Percentiles rank a stretch among this genome's conserved stretches.
phyloP scores from a whole-genome alignment of 495 filamentous ascomycete genomes.

The Talaromyces thailandensis region DNA sequence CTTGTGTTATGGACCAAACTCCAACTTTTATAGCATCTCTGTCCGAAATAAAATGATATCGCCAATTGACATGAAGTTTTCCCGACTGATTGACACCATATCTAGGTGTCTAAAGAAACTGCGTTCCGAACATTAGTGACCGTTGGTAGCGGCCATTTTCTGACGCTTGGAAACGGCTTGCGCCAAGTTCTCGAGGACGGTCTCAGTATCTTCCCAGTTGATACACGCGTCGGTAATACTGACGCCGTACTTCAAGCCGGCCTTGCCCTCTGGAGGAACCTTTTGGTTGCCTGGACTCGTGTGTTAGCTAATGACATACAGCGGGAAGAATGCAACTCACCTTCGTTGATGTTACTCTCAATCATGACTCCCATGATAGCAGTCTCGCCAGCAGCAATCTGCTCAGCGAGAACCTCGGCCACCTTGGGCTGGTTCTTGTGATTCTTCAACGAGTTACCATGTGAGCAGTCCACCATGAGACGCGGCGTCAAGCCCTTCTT shows the following conservation, averaged over 20 bases:
- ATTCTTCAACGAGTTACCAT: constrained; percentile 92
- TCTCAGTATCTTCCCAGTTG: constrained; percentile 85
- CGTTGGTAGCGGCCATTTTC: not conserved
- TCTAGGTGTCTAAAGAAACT: not conserved
- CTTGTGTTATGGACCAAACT: not conserved
- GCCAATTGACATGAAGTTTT: not conserved
- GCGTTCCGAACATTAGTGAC: not conserved
- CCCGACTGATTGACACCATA: not conserved
- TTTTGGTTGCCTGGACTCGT: constrained; percentile 68
- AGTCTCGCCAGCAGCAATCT: constrained; percentile 74
- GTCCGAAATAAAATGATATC: not conserved
- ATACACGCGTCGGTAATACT: constrained; percentile 99
- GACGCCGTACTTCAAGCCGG: constrained; percentile 85
- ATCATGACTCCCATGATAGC: constrained; percentile 98
- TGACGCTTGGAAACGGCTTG: constrained; percentile 57
- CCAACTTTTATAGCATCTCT: not conserved
- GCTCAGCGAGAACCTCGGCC: constrained; percentile 69
- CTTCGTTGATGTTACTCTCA: constrained; percentile 93
- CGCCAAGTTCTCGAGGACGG: constrained; percentile 69
- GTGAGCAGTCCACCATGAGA: constrained; percentile 97
- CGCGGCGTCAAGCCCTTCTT: constrained; percentile 59
- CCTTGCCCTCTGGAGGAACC: constrained; percentile 80
- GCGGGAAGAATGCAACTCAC: constrained; percentile 29
- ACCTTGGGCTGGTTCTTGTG: constrained; percentile 98
- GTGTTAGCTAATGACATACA: not conserved